Evolutionary conservation across 805 yeast species (phyloP), one percentile per base, ranked within the genome.

Genomic region (Yamadazyma kitorensis): DNA sequence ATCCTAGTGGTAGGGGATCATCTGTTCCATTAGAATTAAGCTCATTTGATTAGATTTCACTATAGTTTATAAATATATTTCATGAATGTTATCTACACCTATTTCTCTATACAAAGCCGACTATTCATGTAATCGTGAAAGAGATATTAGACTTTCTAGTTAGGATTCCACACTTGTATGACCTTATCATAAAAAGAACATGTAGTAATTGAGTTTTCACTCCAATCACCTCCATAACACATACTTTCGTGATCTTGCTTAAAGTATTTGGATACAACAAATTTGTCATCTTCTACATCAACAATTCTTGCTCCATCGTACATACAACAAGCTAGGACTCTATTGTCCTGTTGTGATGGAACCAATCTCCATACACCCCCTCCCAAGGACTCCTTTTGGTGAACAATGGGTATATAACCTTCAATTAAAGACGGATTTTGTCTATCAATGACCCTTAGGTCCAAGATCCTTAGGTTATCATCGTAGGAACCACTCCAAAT

Each of bases 201-300:
- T 1, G 96, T 88, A 6, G 83, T 74, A 4, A 55, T 46, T 1
- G 57, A 55, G 5, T 69, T 76, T 4, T 67, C 66, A 10, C 69
- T 58, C 95, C 97, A 89, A 52, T 85, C 96, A 4, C 95, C 96
- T 0, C 98, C 98, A 51, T 91, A 91, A 36, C 91, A 89, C 87
- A 93, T 91, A 40, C 96, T 86, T 31, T 79, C 80, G 53, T 91
- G 98, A 19, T 82, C 84, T 9, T 72, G 70, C 49, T 80, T 81
- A 52, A 76, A 73, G 36, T 69, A 72, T 17, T 64, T 62, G 3
- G 39, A 24, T 6, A 65, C 64, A 12, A 40, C 56, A 51, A 34
- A 74, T 5, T 31, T 33, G n/a, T 43, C 44, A 5, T 34, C 41
- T 5, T 40, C 48, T 3, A 52, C 49, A 7, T 47, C 54, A 1